These are phyloP conservation scores for Auxenochlorella protothecoides DNA, from an alignment of 139 green algal species.

Conservation along the genomic window DNA sequence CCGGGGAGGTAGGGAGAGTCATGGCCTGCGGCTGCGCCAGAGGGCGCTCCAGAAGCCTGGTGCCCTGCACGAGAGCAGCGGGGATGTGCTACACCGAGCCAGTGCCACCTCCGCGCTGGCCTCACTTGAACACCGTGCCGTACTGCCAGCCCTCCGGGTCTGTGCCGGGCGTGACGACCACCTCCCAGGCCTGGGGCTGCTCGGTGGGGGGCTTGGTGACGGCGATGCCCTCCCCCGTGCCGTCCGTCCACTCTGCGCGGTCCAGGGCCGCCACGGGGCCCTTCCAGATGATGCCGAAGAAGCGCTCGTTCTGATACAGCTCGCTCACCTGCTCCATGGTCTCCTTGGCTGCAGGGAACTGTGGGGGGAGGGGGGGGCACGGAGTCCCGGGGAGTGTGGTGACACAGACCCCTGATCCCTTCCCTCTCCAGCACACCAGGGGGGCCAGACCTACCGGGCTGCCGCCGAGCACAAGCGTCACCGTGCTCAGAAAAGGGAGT, in stretches of 20 bases:
- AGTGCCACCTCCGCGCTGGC: too few relatives aligned
- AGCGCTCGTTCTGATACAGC: constrained; percentile 23
- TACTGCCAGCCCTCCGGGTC: constrained; percentile 39
- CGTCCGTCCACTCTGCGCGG: constrained; percentile 24
- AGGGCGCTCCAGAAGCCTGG: too few relatives aligned
- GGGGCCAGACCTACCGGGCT: too few relatives aligned
- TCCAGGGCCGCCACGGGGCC: constrained; percentile 27
- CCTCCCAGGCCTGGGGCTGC: constrained; percentile 8
- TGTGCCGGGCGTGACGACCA: constrained; percentile 16
- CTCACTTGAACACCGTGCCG: constrained; percentile 39
- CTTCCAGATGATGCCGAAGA: constrained; percentile 15
- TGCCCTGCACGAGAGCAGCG: too few relatives aligned
- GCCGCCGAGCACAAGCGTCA: too few relatives aligned
- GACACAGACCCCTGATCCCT: too few relatives aligned
- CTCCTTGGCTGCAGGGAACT: too few relatives aligned
- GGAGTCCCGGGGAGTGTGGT: too few relatives aligned
- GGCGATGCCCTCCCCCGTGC: constrained; percentile 9
- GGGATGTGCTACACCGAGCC: too few relatives aligned
- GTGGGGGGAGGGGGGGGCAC: too few relatives aligned
- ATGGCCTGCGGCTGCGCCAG: neutral
- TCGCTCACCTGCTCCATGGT: neutral
- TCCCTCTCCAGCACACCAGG: too few relatives aligned
- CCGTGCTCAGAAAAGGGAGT: too few relatives aligned
- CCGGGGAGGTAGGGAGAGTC: neutral
- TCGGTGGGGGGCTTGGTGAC: neutral